phyloP scores from a whole-genome alignment of 306 rosid genomes.

The Hippophae gyantsensis region DNA sequence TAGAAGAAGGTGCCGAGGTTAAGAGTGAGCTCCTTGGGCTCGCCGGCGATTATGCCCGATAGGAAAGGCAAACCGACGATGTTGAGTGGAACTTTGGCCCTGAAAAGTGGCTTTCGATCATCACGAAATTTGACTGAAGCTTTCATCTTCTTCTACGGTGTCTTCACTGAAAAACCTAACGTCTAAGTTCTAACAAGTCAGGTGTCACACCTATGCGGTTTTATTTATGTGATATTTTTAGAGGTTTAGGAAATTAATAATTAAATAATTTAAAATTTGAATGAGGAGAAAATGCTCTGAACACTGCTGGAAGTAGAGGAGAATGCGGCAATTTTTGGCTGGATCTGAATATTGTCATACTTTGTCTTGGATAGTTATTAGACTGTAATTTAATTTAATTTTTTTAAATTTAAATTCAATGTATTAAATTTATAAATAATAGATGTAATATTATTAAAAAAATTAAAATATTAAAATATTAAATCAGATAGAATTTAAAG shows the following conservation, averaged over 20 bases:
- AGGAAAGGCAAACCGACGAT: constrained; percentile 70
- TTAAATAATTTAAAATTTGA: neutral
- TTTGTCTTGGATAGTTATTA: too few species aligned
- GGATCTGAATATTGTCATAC: neutral
- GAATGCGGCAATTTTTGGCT: neutral
- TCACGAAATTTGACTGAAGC: constrained; percentile 85
- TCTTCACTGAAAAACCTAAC: neutral
- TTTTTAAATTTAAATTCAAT: too few species aligned
- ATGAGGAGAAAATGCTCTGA: neutral
- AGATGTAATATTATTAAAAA: too few species aligned
- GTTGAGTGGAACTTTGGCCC: constrained; percentile 72
- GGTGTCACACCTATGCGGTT: too few species aligned
- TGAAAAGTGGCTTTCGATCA: constrained; percentile 56
- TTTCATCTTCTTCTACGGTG: constrained; percentile 39
- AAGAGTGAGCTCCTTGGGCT: constrained; percentile 69
- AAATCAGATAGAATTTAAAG: too few species aligned
- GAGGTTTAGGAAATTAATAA: too few species aligned
- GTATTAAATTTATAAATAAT: too few species aligned
- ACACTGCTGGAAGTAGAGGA: neutral
- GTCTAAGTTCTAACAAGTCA: neutral
- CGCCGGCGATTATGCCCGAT: constrained; percentile 76
- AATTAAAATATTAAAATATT: too few species aligned
- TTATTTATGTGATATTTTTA: too few species aligned
- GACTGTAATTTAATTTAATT: too few species aligned
- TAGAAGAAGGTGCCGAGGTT: constrained; percentile 68